Evolutionary conservation across 1,284 basidiomycete genomes (phyloP).

Genomic region (Moesziomyces sp.): DNA sequence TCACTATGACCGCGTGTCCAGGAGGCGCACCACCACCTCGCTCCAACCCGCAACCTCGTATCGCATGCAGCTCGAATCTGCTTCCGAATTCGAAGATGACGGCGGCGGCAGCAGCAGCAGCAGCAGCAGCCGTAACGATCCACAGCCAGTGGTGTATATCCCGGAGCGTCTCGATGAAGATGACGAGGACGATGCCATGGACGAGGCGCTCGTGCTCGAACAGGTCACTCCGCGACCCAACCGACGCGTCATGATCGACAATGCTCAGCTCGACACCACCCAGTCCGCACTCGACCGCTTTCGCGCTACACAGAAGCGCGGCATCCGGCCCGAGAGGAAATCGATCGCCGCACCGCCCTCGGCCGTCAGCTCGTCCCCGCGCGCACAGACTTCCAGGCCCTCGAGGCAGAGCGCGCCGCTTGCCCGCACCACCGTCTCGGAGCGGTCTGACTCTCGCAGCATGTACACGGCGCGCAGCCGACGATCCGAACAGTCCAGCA

Average conservation of each 20-base stretch:
- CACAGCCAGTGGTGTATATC: not conserved
- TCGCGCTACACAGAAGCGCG: conserved; percentile 13
- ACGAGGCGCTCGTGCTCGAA: conserved; percentile 26
- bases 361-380: not conserved
- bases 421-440: conserved; percentile 6
- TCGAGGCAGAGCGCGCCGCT: conserved; percentile 26
- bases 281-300: conserved; percentile 31
- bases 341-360: conserved; percentile 23
- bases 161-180: conserved; percentile 17
- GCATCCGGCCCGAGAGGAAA: conserved; percentile 9
- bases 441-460: conserved; percentile 11
- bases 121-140: not conserved
- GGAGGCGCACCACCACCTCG: conserved; percentile 9
- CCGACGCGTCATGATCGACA: conserved; percentile 11
- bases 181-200: conserved; percentile 17
- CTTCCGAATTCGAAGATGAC: conserved; percentile 14
- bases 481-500: not conserved
- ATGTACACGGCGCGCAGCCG: conserved; percentile 24
- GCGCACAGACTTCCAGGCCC: conserved; percentile 6
- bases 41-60: not conserved
- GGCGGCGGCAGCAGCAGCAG: not conserved
- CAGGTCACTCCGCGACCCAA: conserved; percentile 30
- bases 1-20: not conserved
- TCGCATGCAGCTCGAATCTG: conserved; percentile 1
- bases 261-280: conserved; percentile 20